These are phyloP conservation scores for Cyberlindnera japonica DNA, from an alignment of 805 yeast species.

Conservation along the genomic window DNA sequence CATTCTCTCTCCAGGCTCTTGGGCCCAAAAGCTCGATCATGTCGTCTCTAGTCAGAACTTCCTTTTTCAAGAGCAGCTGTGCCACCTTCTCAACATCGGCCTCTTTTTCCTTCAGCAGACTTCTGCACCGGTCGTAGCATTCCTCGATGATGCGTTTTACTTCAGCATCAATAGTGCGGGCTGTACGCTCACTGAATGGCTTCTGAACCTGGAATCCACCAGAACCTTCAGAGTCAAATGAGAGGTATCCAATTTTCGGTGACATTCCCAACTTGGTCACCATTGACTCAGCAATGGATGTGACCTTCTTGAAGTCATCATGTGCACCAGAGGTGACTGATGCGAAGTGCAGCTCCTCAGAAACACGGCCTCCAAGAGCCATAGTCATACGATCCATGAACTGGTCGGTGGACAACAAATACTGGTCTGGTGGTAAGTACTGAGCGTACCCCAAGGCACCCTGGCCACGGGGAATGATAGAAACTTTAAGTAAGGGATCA, in stretches of 20 bases:
- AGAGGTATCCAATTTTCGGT: constrained; percentile 65
- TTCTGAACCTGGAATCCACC: constrained; percentile 53
- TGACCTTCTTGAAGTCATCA: constrained; percentile 89
- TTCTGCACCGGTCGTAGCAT: constrained; percentile 57
- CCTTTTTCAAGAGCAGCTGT: constrained; percentile 64
- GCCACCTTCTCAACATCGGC: constrained; percentile 69
- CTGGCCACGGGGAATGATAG: constrained; percentile 90
- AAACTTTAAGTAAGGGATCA: constrained; percentile 88
- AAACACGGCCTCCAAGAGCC: constrained; percentile 90
- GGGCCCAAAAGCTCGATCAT: constrained; percentile 74
- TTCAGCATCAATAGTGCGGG: constrained; percentile 62
- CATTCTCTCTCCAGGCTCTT: constrained; percentile 77
- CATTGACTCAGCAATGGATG: constrained; percentile 87
- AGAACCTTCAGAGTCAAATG: constrained; percentile 47
- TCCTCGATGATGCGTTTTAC: constrained; percentile 63
- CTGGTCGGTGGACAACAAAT: constrained; percentile 71
- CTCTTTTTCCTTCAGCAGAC: constrained; percentile 53
- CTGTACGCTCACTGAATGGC: constrained; percentile 73
- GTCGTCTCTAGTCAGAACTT: constrained; percentile 77
- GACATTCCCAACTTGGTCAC: constrained; percentile 88
- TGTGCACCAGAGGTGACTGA: constrained; percentile 90
- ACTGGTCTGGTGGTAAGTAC: constrained; percentile 86
- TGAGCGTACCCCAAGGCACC: constrained; percentile 97
- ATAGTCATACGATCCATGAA: constrained; percentile 84
- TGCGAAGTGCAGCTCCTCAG: constrained; percentile 84